These are phyloP conservation scores for Pythium graminicola DNA, from an alignment of 352 stramenopile genomes.

Conservation along the genomic window DNA sequence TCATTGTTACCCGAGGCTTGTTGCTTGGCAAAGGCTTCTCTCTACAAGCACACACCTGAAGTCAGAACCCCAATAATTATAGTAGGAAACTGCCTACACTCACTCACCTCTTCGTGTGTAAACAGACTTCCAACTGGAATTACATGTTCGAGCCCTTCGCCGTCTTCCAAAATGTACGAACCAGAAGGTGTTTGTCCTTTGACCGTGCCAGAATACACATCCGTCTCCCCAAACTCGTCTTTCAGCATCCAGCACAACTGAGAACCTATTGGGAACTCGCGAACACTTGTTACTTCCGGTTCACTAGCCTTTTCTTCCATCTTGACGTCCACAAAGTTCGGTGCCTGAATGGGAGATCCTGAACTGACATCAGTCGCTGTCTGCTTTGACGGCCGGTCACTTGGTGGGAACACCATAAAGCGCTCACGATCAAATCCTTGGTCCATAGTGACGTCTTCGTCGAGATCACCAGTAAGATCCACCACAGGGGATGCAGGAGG, in stretches of 20 bases:
- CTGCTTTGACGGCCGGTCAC: conserved; percentile 36
- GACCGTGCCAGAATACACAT: conserved; percentile 8
- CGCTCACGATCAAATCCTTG: background rate
- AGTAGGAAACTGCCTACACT: background rate
- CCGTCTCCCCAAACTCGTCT: conserved; percentile 11
- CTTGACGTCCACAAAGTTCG: conserved; percentile 3
- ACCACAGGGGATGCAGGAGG: conserved; percentile 6
- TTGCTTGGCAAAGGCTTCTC: background rate
- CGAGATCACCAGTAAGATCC: conserved; percentile 14
- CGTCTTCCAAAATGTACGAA: conserved; percentile 15
- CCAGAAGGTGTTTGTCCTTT: conserved; percentile 6
- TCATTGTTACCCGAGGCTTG: background rate
- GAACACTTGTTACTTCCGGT: background rate
- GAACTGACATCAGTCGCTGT: conserved; percentile 22
- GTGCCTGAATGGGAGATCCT: conserved; percentile 10
- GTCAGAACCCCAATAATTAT: background rate
- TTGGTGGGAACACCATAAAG: conserved; percentile 27
- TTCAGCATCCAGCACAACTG: conserved; percentile 13
- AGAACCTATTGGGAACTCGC: conserved; percentile 12
- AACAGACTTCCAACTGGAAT: conserved; percentile 13
- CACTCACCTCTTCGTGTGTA: conserved; percentile 17
- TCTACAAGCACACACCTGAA: conserved; percentile 3
- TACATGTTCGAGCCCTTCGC: conserved; percentile 6
- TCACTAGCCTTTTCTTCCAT: background rate
- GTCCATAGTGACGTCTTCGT: conserved; percentile 16